These are phyloP conservation scores for cucumber (Cucumis sativus) DNA, from an alignment of 306 rosid genomes.

Conservation along the genomic window Cucumber_9930_V3 NC_026660.2:642001-642500, in stretches of 20 bases:
- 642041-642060: conserved; percentile 3
- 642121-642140: neutral
- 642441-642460: conserved; percentile 30
- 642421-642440: conserved; percentile 20
- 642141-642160: neutral
- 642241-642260: conserved; percentile 25
- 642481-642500: conserved; percentile 56
- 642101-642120: neutral
- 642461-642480: conserved; percentile 30
- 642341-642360: conserved; percentile 78
- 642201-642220: conserved; percentile 52
- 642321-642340: conserved; percentile 84
- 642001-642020: neutral
- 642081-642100: neutral
- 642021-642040: neutral
- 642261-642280: conserved; percentile 52
- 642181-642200: conserved; percentile 89
- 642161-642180: conserved; percentile 24
- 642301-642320: conserved; percentile 58
- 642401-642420: conserved; percentile 51
- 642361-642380: conserved; percentile 60
- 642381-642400: conserved; percentile 85
- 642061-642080: neutral
- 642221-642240: conserved; percentile 54
- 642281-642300: conserved; percentile 86